phyloP scores from a whole-genome alignment of 306 rosid genomes.

The Gastrolobium villosum region DNA sequence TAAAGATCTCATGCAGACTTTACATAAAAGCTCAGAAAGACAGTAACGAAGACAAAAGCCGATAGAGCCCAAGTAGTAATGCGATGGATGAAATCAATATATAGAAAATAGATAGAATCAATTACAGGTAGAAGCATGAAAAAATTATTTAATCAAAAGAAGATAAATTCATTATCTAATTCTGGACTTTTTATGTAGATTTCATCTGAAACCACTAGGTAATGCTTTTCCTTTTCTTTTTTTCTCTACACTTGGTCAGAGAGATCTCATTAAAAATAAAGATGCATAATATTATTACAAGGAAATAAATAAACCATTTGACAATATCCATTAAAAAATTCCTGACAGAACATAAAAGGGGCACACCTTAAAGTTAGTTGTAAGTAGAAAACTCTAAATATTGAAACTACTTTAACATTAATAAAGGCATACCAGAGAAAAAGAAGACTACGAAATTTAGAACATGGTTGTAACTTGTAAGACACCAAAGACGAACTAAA shows the following conservation, averaged over 20 bases:
- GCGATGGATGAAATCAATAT: constrained; percentile 2
- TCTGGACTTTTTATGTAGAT: constrained; percentile 1
- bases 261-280: constrained; percentile 8
- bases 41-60: constrained; percentile 37
- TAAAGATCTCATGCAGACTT: constrained; percentile 36
- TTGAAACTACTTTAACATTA: constrained; percentile 18
- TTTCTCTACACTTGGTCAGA: constrained; percentile 2
- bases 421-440: constrained; percentile 19
- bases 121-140: background rate
- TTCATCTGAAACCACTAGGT: constrained; percentile 35
- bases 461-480: constrained; percentile 12
- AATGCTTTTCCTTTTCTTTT: background rate
- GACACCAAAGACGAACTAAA: constrained; percentile 25
- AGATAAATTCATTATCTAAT: constrained; percentile 26
- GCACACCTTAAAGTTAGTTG: constrained; percentile 11
- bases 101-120: constrained; percentile 29
- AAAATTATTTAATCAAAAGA: constrained; percentile 21
- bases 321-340: background rate
- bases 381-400: constrained; percentile 19
- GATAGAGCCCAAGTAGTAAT: constrained; percentile 19
- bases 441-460: constrained; percentile 19
- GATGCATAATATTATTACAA: background rate
- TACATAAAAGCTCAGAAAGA: constrained; percentile 8
- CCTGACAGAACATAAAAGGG: constrained; percentile 15
- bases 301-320: background rate